Percentiles rank a stretch among this genome's conserved stretches.
Conservation (phyloP, 2,329 filamentous ascomycete species). For the Dactylellina leptospora region DNA sequence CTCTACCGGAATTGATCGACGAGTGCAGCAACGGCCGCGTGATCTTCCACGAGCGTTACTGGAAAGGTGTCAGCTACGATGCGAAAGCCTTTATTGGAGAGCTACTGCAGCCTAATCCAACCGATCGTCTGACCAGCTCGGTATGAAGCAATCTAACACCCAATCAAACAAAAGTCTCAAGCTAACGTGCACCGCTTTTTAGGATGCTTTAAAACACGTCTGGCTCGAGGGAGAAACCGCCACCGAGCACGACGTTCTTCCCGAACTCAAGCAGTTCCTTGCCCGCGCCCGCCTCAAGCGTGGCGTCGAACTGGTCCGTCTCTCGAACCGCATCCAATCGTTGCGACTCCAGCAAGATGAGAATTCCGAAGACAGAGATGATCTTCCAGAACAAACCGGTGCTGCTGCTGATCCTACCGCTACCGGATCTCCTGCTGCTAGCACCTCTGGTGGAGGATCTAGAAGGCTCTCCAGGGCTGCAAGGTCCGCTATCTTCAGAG, state of each 20-base stretch:
- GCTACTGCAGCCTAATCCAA: slow-evolving; percentile 80
- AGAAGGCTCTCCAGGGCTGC: slow-evolving; percentile 66
- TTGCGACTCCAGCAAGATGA: slow-evolving; percentile 94
- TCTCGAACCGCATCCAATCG: slow-evolving; percentile 92
- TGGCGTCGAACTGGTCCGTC: slow-evolving; percentile 94
- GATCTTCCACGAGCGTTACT: slow-evolving; percentile 96
- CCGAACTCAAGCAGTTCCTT: slow-evolving; percentile 94
- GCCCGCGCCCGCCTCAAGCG: slow-evolving; percentile 88
- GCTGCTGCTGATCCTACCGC: slow-evolving; percentile 67
- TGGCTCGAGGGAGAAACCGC: slow-evolving; percentile 94
- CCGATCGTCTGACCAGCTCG: slow-evolving; percentile 78
- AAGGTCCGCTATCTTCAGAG: slow-evolving; percentile 79
- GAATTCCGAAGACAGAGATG: slow-evolving; percentile 70
- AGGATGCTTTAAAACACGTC: slow-evolving; percentile 80
- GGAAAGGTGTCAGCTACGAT: slow-evolving; percentile 95
- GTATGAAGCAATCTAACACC: slow-evolving; percentile 63
- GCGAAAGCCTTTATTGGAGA: slow-evolving; percentile 92
- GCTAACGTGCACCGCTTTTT: slow-evolving; percentile 52
- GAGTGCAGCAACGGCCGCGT: slow-evolving; percentile 86
- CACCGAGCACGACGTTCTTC: slow-evolving; percentile 94
- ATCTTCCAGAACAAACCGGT: slow-evolving; percentile 72
- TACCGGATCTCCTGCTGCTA: slow-evolving; percentile 64
- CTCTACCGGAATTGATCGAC: slow-evolving; percentile 88
- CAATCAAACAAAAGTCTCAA: background rate
- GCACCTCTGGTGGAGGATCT: slow-evolving; percentile 62